Evolutionary conservation across 192 early-diverging fungal genomes (phyloP).

Genomic region (Globomyces pollinis-pini): DNA sequence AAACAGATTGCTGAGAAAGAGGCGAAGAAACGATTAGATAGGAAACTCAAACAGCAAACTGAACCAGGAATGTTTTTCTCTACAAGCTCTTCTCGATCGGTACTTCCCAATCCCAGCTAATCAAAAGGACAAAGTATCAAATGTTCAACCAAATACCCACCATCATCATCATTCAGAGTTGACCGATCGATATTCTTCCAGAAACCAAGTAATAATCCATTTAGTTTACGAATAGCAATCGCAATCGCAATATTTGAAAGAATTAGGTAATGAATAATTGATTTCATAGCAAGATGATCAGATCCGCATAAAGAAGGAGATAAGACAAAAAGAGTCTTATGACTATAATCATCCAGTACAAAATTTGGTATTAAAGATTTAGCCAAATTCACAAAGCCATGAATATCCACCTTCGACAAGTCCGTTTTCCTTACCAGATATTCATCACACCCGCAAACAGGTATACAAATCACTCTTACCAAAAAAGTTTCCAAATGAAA

Average conservation of each 20-base stretch:
- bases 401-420: not conserved
- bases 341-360: not conserved
- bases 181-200: too few relatives aligned
- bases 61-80: not conserved
- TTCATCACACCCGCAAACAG: conserved; percentile 1
- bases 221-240: not conserved
- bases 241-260: not conserved
- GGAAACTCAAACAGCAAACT: not conserved
- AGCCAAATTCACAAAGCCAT: not conserved
- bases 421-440: not conserved
- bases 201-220: not conserved
- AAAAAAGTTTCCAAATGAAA: not conserved
- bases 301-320: conserved; percentile 11
- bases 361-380: too few relatives aligned
- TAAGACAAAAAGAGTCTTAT: conserved; percentile 3
- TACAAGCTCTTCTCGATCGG: not conserved
- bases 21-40: not conserved
- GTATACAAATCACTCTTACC: too few relatives aligned
- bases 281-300: conserved; percentile 5
- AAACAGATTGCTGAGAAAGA: conserved; percentile 6
- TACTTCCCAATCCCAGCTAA: not conserved
- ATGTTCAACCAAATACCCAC: too few relatives aligned
- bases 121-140: too few relatives aligned
- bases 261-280: too few relatives aligned
- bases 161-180: too few relatives aligned